Conservation (phyloP, 768 basidiomycete genomes). For the Lenzites betulinus region DNA sequence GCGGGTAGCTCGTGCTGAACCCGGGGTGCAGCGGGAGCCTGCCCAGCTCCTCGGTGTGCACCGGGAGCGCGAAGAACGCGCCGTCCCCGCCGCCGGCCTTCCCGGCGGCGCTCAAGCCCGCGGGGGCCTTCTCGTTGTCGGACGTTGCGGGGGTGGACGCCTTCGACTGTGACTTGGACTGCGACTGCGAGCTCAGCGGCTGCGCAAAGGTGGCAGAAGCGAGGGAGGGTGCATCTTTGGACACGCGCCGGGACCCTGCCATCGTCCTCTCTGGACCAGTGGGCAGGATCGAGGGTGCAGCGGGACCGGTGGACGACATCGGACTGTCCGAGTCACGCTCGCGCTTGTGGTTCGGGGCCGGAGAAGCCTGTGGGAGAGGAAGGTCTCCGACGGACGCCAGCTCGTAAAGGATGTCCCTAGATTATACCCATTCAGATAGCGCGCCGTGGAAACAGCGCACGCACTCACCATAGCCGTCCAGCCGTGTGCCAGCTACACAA, state of each 20-base stretch:
- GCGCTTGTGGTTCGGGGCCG: constrained; percentile 57
- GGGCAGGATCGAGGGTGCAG: constrained; percentile 1
- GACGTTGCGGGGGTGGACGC: constrained; percentile 2
- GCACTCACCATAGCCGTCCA: constrained; percentile 49
- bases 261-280: constrained; percentile 26
- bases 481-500: constrained; percentile 46
- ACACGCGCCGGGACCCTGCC: constrained; percentile 40
- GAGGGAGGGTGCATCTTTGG: constrained; percentile 14
- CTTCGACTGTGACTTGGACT: constrained; percentile 5
- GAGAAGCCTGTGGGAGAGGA: constrained; percentile 60
- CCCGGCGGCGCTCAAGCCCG: constrained; percentile 2
- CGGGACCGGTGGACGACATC: constrained; percentile 8
- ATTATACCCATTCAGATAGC: neutral
- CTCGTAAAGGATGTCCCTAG: constrained; percentile 74
- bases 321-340: constrained; percentile 62
- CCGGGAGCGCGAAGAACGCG: constrained; percentile 44
- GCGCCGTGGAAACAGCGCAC: neutral
- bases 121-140: neutral
- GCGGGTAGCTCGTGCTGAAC: constrained; percentile 8
- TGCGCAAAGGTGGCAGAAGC: constrained; percentile 16
- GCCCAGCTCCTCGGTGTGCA: constrained; percentile 60
- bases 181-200: constrained; percentile 10
- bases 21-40: constrained; percentile 47
- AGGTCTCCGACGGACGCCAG: constrained; percentile 71
- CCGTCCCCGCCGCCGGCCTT: constrained; percentile 10